A percentile compares a stretch with the other conserved stretches of the same genome.
phyloP scores from a whole-genome alignment of 2,329 filamentous ascomycete genomes.

The Neonectria neomacrospora region DNA sequence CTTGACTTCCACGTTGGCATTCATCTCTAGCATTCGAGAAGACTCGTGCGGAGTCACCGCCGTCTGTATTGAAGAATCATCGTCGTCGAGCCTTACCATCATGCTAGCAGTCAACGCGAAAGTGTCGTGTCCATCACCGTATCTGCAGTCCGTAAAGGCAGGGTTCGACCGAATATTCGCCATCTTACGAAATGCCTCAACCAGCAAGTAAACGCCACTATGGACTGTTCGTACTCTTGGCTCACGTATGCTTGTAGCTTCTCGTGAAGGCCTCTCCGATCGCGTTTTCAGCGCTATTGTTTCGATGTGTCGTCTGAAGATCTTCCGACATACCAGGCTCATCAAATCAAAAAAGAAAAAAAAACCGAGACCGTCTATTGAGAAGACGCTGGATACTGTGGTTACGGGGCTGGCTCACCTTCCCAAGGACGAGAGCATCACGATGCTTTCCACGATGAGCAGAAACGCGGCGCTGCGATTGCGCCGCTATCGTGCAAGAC shows the following conservation, averaged over 20 bases:
- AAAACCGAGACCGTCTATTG: background rate
- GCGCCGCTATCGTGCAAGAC: slow-evolving; percentile 1
- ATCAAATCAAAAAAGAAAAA: background rate
- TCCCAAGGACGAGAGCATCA: background rate
- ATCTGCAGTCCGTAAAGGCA: slow-evolving; percentile 28
- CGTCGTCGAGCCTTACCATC: slow-evolving; percentile 12
- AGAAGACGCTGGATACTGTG: background rate
- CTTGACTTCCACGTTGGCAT: slow-evolving; percentile 32
- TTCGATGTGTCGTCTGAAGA: slow-evolving; percentile 28
- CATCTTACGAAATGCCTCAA: slow-evolving; percentile 8
- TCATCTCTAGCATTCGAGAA: slow-evolving; percentile 32
- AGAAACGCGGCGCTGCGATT: slow-evolving; percentile 8
- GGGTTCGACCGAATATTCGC: slow-evolving; percentile 33
- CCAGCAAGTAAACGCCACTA: slow-evolving; percentile 5
- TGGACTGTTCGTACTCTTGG: background rate
- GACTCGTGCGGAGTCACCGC: slow-evolving; percentile 30
- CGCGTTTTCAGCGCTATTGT: slow-evolving; percentile 22
- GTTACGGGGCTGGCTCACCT: slow-evolving; percentile 4
- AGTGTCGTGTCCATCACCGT: slow-evolving; percentile 4
- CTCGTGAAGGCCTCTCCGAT: background rate
- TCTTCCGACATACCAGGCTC: slow-evolving; percentile 22
- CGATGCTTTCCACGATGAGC: slow-evolving; percentile 1
- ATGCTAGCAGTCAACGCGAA: slow-evolving; percentile 38
- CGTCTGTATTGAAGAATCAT: slow-evolving; percentile 33
- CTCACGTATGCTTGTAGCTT: slow-evolving; percentile 7